phyloP scores from a whole-genome alignment of 2,329 filamentous ascomycete species.

The Lecanosticta acicola region DNA sequence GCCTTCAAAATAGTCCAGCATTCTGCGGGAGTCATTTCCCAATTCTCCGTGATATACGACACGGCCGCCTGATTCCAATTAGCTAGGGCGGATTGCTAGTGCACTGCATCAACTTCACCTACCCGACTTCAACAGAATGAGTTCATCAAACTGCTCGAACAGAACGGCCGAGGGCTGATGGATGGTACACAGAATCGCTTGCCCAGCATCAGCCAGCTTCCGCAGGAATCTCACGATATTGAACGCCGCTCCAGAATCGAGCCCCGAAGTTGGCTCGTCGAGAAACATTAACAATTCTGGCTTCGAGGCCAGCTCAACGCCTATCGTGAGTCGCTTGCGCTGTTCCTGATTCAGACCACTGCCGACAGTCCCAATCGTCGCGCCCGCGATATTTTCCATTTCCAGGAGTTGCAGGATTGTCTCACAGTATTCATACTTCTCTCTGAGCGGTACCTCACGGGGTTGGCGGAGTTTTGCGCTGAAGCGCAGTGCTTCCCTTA shows the following conservation, averaged over 20 bases:
- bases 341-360: slow-evolving; percentile 70
- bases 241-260: slow-evolving; percentile 2
- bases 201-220: slow-evolving; percentile 31
- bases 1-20: slow-evolving; percentile 70
- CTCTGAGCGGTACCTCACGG: slow-evolving; percentile 59
- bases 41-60: slow-evolving; percentile 79
- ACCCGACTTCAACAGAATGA: slow-evolving; percentile 68
- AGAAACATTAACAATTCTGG: slow-evolving; percentile 42
- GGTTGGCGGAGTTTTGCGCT: slow-evolving; percentile 57
- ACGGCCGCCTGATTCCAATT: too few relatives aligned
- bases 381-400: slow-evolving; percentile 84
- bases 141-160: slow-evolving; percentile 80
- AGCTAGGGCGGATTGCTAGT: too few relatives aligned
- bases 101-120: too few relatives aligned
- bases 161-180: slow-evolving; percentile 93
- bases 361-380: slow-evolving; percentile 81
- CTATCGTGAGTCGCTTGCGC: slow-evolving; percentile 78
- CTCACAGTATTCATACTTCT: slow-evolving; percentile 82
- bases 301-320: slow-evolving; percentile 64
- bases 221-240: slow-evolving; percentile 5
- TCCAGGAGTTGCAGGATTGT: slow-evolving; percentile 85
- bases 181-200: slow-evolving; percentile 89
- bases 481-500: slow-evolving; percentile 58
- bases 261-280: slow-evolving; percentile 54
- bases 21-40: slow-evolving; percentile 60